Evolutionary conservation across 2,329 filamentous ascomycete genomes (phyloP), one percentile per base, ranked within the genome.

Genomic region (Penicillium sp.): DNA sequence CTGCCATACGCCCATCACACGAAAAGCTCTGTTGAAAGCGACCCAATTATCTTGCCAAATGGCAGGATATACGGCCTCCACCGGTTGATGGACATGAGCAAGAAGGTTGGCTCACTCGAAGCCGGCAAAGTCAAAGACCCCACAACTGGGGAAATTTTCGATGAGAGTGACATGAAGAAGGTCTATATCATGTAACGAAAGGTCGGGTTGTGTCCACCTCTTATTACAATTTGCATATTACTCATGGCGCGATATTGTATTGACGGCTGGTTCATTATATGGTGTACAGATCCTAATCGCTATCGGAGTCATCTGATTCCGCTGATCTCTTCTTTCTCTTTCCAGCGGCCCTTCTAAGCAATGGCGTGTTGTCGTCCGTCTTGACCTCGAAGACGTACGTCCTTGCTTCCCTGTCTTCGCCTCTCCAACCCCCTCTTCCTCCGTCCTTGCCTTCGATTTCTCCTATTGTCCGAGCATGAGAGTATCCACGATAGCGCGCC

Each of bases 1-100:
- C 91, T 99, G 49, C 95, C 95, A 0, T 98, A 98, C 71, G 95
- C 95, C 3, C 91, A 97, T 72, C 95, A 99, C 76, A 93, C 91
- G 31, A 96, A 96, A 83, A 97, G 92, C 74, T 91, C 92, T 64
- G 92, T 98, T 31, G 94, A 97, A 73, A 88, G 88, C 50, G 93
- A 98, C 73, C 86, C 95, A 1, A 85, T 96, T 21, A 85, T 98
- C 48, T 79, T 99, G 60, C 95, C 95, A 26, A 97, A 96, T 75
- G 90, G 91, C 1, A 85, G 92, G 56, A 90, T 96, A 9, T 97
- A 97, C 74, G 92, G 94, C 21, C 85, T 87, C 61, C 86, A 90
- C 60, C 83, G 90, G 55, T 81, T 99, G 54, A 81, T 90, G 64
- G 86, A 91, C 60, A 88, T 95, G 75, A 91, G 93, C 60, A 86